Evolutionary conservation across 1,284 basidiomycete species (phyloP), one percentile per base, ranked within the genome.

Genomic region (Naganishia sp.): DNA sequence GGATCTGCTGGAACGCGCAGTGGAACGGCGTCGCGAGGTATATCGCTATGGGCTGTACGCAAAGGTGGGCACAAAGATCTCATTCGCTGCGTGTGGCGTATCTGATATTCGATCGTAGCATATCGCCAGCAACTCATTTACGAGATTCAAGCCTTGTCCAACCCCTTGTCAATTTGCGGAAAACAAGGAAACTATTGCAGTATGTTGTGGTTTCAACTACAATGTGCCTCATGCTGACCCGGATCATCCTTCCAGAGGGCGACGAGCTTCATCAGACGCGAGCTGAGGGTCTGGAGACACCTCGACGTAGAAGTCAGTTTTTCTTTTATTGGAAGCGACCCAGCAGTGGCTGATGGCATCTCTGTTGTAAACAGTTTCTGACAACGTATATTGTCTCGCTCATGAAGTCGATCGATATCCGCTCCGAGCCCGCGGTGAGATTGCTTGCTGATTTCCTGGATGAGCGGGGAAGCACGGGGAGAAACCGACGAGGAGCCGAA

Each of bases 391-490:
- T 87, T 23, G 81, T 93, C 64, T 90, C 89, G 1, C 82, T 94
- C 70, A 89, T 94, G 85, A 90, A 90, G 77, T 84, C 89, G 1
- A 86, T 94, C 65, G 92, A 94, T 78, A 88, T 94, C 66, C 89
- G 92, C 50, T 89, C 90, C 11, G 90, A 94, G 76, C 86, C 88
- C 25, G 88, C 90, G 39, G 83, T 94, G 51, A 88, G 89, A 71
- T 79, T 94, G 11, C 81, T 94, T 5, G 83, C 88, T 13, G 92
- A 93, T 71, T 92, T 92, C 77, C 82, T 94, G 43, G 92, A 94
- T 70, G 75, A 77, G 7, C 81, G 83, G 3, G 85, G 85, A 69
- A 76, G 79, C 15, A 83, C 84, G 58, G 86, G 85, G 15, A 81
- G 82, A 13, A 82, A 85, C 64, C 84, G 85, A 66, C 79, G 82